Base-by-base conservation (phyloP, 768 basidiomycete species). In the Agrocybe chaxingu region DNA sequence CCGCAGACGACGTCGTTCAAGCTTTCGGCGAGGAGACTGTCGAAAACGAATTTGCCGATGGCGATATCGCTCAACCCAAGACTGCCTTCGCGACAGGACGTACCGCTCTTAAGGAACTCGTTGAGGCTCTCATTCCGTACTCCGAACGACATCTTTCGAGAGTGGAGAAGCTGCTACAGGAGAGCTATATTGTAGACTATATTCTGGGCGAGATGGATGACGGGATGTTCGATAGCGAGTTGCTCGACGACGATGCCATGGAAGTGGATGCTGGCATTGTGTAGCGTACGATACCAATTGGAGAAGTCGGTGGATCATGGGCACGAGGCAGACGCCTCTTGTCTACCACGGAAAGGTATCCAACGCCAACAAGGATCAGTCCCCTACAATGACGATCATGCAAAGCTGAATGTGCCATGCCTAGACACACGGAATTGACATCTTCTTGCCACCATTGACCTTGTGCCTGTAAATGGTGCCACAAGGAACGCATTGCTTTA, bases 121-220 rank as follows among this genome's bases (percentile, higher is more conserved):
- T 98, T 8, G 91, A 94, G 41, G 87, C 84, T 3, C 71, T 98
- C 48, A 81, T 98, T 45, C 94, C 97, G 8, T 99, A 98, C 64
- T 95, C 95, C 7, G 92, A 96, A 64, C 79, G 97, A 45, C 97
- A 99, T 70, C 80, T 95, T 38, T 70, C 84, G 34, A 75, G 95
- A 57, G 79, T 94, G 66, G 92, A 95, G 51, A 81, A 84, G 62
- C 70, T 97, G 48, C 81, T 97, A 31, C 92, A 97, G 71, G 97
- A 98, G 62, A 97, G 92, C 64, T 98, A 93, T 61, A 84, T 97
- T 55, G 81, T 99, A 48, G 97, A 99, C 65, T 95, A 89, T 56
- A 74, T 93, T 49, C 70, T 93, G 30, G 81, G 80, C 11, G 90
- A 93, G 73, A 93, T 93, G 91, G 91, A 92, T 61, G 85, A 80